Percentiles rank a stretch among this genome's conserved stretches.
Conservation (phyloP, 768 basidiomycete species). For the Phlebiopsis gigantea region DNA sequence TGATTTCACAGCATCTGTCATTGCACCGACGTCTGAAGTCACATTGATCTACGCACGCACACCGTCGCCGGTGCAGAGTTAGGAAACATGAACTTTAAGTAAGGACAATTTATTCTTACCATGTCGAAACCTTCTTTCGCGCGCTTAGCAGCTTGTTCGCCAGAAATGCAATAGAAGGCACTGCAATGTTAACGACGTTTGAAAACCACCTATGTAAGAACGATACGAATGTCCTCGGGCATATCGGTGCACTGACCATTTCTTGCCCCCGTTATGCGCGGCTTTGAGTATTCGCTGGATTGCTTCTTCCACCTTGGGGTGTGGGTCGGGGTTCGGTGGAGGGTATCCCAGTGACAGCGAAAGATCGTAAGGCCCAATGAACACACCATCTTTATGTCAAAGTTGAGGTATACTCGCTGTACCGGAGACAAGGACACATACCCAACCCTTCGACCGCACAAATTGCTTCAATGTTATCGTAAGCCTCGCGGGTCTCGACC, state of each 20-base stretch:
- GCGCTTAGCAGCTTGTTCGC: slow-evolving; percentile 38
- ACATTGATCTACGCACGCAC: slow-evolving; percentile 49
- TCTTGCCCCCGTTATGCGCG: slow-evolving; percentile 53
- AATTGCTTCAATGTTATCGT: slow-evolving; percentile 38
- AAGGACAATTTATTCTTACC: slow-evolving; percentile 17
- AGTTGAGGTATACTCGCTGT: not conserved
- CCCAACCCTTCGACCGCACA: slow-evolving; percentile 32
- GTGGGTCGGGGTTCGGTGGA: slow-evolving; percentile 57
- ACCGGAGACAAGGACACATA: slow-evolving; percentile 20
- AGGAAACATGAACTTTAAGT: slow-evolving; percentile 1
- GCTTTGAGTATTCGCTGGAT: slow-evolving; percentile 49
- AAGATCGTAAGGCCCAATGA: slow-evolving; percentile 66
- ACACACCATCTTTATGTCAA: slow-evolving; percentile 39
- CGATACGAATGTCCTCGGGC: not conserved
- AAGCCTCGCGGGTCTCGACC: slow-evolving; percentile 37
- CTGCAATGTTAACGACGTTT: slow-evolving; percentile 22
- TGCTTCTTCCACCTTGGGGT: slow-evolving; percentile 55
- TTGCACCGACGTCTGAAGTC: slow-evolving; percentile 37
- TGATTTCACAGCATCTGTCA: slow-evolving; percentile 28
- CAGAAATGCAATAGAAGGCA: slow-evolving; percentile 44
- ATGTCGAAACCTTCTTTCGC: slow-evolving; percentile 50
- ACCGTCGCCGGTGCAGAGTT: not conserved
- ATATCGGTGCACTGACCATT: slow-evolving; percentile 41
- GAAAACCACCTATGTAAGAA: not conserved
- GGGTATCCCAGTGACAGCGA: slow-evolving; percentile 58